These are phyloP conservation scores for Tetrahymena thermophila DNA, from an alignment of 73 alveolate genomes.

Conservation along the genomic window DNA sequence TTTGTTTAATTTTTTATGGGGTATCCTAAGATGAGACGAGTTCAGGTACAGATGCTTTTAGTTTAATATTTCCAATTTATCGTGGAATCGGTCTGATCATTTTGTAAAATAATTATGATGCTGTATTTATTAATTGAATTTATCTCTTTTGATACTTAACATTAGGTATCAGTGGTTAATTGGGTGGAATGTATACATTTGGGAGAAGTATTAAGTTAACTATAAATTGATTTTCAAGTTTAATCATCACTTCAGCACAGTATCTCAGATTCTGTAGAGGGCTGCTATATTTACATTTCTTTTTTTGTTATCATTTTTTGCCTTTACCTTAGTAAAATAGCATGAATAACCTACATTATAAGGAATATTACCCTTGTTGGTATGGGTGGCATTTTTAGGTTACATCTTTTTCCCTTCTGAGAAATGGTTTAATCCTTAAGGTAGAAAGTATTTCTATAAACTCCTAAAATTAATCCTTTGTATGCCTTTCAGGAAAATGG, in stretches of 20 bases:
- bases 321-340: background rate
- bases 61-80: background rate
- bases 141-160: background rate
- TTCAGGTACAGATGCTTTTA: background rate
- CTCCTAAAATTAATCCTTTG: background rate
- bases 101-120: background rate
- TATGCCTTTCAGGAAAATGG: background rate
- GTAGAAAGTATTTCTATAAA: background rate
- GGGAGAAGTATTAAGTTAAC: background rate
- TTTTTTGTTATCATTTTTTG: background rate
- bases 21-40: background rate
- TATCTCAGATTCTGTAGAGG: background rate
- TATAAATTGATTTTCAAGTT: background rate
- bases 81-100: background rate
- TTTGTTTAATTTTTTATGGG: background rate
- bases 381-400: background rate
- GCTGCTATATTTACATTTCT: background rate
- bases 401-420: background rate
- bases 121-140: background rate
- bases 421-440: background rate
- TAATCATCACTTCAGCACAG: background rate
- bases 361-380: background rate
- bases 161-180: background rate
- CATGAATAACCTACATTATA: background rate
- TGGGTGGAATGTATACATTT: background rate